These are phyloP conservation scores for Salicornia ramosissima DNA, from an alignment of 148 eudicot species.

Conservation along the genomic window DNA sequence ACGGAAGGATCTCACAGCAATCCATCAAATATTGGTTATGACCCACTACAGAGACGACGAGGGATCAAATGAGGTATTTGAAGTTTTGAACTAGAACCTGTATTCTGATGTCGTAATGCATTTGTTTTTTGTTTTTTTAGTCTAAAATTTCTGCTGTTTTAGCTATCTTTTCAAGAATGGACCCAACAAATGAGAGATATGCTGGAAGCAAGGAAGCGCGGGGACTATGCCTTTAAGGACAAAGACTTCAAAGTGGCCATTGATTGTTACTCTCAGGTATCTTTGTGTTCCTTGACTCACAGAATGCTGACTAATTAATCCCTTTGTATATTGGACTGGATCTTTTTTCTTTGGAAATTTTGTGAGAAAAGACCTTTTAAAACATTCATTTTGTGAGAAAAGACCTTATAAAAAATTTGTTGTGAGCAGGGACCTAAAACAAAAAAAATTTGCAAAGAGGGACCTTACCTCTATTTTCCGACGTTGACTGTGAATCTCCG, in stretches of 20 bases:
- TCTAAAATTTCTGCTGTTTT: slow-evolving; percentile 22
- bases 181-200: slow-evolving; percentile 91
- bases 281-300: slow-evolving; percentile 4
- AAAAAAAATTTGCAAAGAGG: no score
- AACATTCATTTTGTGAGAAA: no score
- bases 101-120: not conserved
- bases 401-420: no score
- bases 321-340: no score
- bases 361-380: no score
- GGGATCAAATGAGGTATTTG: slow-evolving; percentile 85
- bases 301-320: no score
- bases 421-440: no score
- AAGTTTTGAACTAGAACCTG: not conserved
- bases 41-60: slow-evolving; percentile 77
- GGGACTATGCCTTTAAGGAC: slow-evolving; percentile 74
- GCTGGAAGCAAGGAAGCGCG: slow-evolving; percentile 81
- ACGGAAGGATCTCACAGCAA: slow-evolving; percentile 82
- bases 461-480: no score
- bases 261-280: slow-evolving; percentile 83
- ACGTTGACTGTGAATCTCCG: no score
- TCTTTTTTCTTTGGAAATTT: no score
- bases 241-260: slow-evolving; percentile 74
- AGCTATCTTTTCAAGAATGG: slow-evolving; percentile 96
- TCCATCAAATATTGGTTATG: slow-evolving; percentile 66
- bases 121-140: not conserved